phyloP scores from a whole-genome alignment of 179 eudicot species.

The Corrigiola litoralis region DNA sequence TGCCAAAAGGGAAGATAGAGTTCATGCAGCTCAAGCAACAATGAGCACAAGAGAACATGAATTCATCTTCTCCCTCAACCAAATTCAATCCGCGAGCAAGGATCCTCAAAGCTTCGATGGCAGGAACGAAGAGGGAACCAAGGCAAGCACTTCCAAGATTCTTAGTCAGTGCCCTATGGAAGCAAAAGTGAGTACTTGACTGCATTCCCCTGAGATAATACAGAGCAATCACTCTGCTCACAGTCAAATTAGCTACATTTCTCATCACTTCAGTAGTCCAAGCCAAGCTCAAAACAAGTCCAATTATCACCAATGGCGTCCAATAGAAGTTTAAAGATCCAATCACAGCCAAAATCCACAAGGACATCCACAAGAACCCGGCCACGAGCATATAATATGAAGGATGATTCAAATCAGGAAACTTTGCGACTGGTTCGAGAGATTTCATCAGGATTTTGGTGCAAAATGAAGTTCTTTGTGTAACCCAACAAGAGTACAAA shows the following conservation, averaged over 20 bases:
- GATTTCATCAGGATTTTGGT: constrained; percentile 59
- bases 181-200: constrained; percentile 71
- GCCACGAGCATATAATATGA: constrained; percentile 76
- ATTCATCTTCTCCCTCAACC: constrained; percentile 95
- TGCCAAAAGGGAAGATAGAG: constrained; percentile 71
- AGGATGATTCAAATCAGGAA: constrained; percentile 67
- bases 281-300: constrained; percentile 59
- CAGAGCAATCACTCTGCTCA: constrained; percentile 78
- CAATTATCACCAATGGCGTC: constrained; percentile 59
- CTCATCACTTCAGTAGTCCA: constrained; percentile 97
- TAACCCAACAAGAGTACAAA: constrained; percentile 85
- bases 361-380: constrained; percentile 89
- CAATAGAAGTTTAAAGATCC: constrained; percentile 79
- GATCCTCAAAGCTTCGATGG: constrained; percentile 81
- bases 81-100: constrained; percentile 80
- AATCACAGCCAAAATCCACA: constrained; percentile 87
- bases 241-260: constrained; percentile 83
- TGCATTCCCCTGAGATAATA: constrained; percentile 94
- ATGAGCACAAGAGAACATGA: constrained; percentile 99
- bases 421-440: constrained; percentile 76
- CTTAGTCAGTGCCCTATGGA: constrained; percentile 74
- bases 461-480: constrained; percentile 61
- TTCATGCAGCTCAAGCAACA: constrained; percentile 82
- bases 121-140: constrained; percentile 85
- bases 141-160: constrained; percentile 92